A percentile compares a stretch with the other conserved stretches of the same genome.
phyloP scores from a whole-genome alignment of 1,139 yeast genomes.

The Suhomyces coccinellae region DNA sequence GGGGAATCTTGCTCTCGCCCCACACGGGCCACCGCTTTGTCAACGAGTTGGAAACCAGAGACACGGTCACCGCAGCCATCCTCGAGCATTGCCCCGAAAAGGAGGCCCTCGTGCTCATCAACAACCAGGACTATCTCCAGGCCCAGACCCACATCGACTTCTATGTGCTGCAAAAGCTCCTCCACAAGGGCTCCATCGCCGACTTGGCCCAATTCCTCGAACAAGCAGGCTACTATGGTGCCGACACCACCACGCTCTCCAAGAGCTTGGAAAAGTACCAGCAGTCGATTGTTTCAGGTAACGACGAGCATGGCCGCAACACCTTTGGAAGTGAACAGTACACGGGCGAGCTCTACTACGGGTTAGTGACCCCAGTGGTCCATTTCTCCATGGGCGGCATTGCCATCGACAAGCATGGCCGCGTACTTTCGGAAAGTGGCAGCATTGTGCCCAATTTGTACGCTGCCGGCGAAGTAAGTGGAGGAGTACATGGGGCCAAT shows the following conservation, averaged over 20 bases:
- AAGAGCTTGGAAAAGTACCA: conserved; percentile 19
- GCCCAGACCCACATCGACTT: conserved; percentile 34
- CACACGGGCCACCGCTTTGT: conserved; percentile 33
- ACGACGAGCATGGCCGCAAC: conserved; percentile 24
- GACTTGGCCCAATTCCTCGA: conserved; percentile 24
- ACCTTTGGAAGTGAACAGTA: conserved; percentile 19
- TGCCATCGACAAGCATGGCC: conserved; percentile 28
- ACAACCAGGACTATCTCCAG: conserved; percentile 26
- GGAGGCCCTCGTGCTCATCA: conserved; percentile 29
- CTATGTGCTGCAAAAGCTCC: conserved; percentile 29
- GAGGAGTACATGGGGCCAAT: conserved; percentile 42
- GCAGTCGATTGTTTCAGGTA: conserved; percentile 9
- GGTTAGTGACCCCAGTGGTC: conserved; percentile 39
- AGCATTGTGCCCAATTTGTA: conserved; percentile 25
- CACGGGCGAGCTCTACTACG: conserved; percentile 24
- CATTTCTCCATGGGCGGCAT: conserved; percentile 47
- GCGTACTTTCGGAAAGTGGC: conserved; percentile 24
- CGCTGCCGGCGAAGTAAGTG: conserved; percentile 43
- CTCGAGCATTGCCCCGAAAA: conserved; percentile 22
- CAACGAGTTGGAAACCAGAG: conserved; percentile 39
- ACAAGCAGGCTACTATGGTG: conserved; percentile 14
- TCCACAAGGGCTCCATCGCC: conserved; percentile 25
- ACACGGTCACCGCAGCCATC: conserved; percentile 31
- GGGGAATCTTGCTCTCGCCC: conserved; percentile 38
- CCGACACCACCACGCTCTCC: conserved; percentile 6